Conservation (phyloP, 1,139 yeast species). For the Candida tetrigidarum region DNA sequence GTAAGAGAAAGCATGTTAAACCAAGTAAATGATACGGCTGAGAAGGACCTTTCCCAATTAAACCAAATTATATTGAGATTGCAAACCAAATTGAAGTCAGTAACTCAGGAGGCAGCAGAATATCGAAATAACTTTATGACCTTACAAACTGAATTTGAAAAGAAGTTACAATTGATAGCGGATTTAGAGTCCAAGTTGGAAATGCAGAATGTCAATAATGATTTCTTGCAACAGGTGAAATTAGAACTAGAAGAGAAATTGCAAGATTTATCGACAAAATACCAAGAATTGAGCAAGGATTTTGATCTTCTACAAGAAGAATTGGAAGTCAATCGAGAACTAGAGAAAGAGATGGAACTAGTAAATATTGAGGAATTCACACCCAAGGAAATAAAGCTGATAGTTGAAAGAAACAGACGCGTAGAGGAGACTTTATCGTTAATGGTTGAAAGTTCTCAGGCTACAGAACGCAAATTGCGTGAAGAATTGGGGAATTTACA, state of each 20-base stretch:
- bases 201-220: conserved; percentile 56
- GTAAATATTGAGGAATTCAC: conserved; percentile 20
- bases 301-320: conserved; percentile 51
- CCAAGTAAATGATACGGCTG: background rate
- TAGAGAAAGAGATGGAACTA: conserved; percentile 37
- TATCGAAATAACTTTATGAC: conserved; percentile 24
- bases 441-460: conserved; percentile 37
- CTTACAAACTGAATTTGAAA: conserved; percentile 23
- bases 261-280: conserved; percentile 34
- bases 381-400: conserved; percentile 23
- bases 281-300: conserved; percentile 44
- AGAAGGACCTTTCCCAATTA: conserved; percentile 20
- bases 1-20: conserved; percentile 35
- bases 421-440: conserved; percentile 44
- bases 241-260: conserved; percentile 34
- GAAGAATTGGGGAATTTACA: conserved; percentile 31
- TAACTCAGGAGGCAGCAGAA: conserved; percentile 32
- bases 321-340: conserved; percentile 42
- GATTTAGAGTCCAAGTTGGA: conserved; percentile 49
- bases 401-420: conserved; percentile 33
- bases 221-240: conserved; percentile 49
- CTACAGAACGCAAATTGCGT: conserved; percentile 26
- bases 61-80: conserved; percentile 47
- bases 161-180: conserved; percentile 8
- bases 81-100: conserved; percentile 40